Conservation (phyloP, 176 grass and related monocot genomes). For the Zoysia japonica region DNA sequence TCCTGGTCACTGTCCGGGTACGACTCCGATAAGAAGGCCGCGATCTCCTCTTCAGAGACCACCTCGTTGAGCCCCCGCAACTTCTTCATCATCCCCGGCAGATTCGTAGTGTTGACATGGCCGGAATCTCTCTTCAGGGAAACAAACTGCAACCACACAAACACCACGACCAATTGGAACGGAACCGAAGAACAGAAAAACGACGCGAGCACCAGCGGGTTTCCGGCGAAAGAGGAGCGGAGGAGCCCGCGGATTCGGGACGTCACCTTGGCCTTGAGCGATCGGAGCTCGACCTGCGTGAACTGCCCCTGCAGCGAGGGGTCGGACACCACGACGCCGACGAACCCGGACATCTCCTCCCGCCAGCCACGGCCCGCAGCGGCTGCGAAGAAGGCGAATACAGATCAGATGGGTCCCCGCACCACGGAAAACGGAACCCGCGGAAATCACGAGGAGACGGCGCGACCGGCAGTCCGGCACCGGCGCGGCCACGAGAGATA, state of each 20-base stretch:
- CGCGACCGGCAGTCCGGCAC: background rate
- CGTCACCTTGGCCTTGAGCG: constrained; percentile 83
- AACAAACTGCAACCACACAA: constrained; percentile 56
- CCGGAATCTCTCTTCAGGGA: constrained; percentile 65
- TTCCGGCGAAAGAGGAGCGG: background rate
- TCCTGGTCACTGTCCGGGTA: constrained; percentile 67
- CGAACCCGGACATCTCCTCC: constrained; percentile 74
- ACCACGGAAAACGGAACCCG: background rate
- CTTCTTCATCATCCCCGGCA: constrained; percentile 80
- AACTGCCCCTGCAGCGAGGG: constrained; percentile 95
- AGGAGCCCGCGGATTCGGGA: background rate
- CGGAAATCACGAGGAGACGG: background rate
- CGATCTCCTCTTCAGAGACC: constrained; percentile 67
- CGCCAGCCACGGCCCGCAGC: constrained; percentile 3
- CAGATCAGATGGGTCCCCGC: constrained; percentile 36
- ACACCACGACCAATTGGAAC: constrained; percentile 21
- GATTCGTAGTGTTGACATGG: constrained; percentile 73
- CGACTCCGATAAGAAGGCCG: constrained; percentile 58
- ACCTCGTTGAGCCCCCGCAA: constrained; percentile 77
- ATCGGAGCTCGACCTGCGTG: constrained; percentile 97
- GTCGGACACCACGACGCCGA: constrained; percentile 91
- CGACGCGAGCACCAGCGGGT: background rate
- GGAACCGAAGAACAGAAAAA: background rate
- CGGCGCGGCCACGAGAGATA: background rate
- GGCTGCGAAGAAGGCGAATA: constrained; percentile 15